These are phyloP conservation scores for Neurospora terricola DNA, from an alignment of 495 filamentous ascomycete species.

Conservation along the genomic window DNA sequence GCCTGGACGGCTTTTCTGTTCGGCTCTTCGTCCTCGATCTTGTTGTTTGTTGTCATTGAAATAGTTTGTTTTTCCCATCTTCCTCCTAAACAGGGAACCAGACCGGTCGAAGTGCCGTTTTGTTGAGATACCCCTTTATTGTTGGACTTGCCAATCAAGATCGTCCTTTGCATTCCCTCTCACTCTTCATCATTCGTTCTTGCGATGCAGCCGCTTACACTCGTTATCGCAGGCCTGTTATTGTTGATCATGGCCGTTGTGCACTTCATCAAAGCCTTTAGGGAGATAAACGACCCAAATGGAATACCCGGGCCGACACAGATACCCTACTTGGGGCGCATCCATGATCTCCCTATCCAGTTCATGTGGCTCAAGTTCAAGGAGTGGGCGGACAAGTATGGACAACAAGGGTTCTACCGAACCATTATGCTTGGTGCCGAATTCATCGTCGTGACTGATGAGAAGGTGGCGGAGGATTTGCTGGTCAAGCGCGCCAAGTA, in stretches of 20 bases:
- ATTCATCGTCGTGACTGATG: slow-evolving; percentile 40
- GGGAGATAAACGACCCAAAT: slow-evolving; percentile 23
- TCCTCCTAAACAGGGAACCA: background rate
- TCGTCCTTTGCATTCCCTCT: background rate
- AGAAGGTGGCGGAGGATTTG: slow-evolving; percentile 43
- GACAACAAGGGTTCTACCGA: slow-evolving; percentile 33
- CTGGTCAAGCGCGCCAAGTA: slow-evolving; percentile 36
- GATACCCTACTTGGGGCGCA: slow-evolving; percentile 32
- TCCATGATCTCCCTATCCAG: slow-evolving; percentile 38
- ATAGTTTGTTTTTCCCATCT: background rate
- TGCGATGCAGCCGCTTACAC: background rate
- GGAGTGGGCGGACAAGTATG: slow-evolving; percentile 41
- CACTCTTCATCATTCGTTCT: background rate
- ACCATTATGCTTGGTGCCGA: slow-evolving; percentile 37
- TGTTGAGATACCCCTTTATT: background rate
- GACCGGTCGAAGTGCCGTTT: background rate
- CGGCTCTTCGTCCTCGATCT: background rate
- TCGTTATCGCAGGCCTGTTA: slow-evolving; percentile 10
- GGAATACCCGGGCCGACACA: slow-evolving; percentile 28
- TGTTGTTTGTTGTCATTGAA: background rate
- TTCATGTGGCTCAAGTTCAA: slow-evolving; percentile 43
- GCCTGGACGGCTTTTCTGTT: background rate
- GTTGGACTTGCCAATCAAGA: background rate
- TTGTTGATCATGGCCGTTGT: slow-evolving; percentile 14
- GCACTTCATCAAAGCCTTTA: slow-evolving; percentile 21